Percentiles rank a stretch among this genome's conserved stretches.
These are phyloP conservation scores for Pichia sp. DNA, from an alignment of 1,139 yeast genomes.

Conservation along the genomic window DNA sequence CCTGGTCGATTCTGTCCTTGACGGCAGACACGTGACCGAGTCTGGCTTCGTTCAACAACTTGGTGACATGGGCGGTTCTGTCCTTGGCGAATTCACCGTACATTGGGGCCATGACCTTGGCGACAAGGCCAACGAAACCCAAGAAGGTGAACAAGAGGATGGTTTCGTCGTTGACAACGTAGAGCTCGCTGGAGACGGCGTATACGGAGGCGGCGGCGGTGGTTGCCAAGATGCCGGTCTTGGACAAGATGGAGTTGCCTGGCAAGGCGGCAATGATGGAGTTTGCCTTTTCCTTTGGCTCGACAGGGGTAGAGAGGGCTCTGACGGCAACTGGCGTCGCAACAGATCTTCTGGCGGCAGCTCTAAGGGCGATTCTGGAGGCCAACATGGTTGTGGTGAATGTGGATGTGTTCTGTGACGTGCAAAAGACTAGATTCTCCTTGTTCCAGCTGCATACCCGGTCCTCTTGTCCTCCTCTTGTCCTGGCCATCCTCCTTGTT, in stretches of 20 bases:
- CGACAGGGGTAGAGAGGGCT: constrained; percentile 57
- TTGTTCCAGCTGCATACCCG: no score
- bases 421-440: background rate
- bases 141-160: constrained; percentile 76
- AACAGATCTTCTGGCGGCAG: constrained; percentile 5
- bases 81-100: constrained; percentile 94
- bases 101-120: constrained; percentile 89
- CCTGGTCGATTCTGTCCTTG: constrained; percentile 84
- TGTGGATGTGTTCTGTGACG: background rate
- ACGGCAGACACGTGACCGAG: constrained; percentile 88
- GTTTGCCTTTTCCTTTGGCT: constrained; percentile 88
- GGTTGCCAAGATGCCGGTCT: constrained; percentile 94
- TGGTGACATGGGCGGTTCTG: constrained; percentile 79
- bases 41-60: constrained; percentile 82
- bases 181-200: constrained; percentile 89
- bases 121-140: constrained; percentile 68
- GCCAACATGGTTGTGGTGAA: constrained; percentile 15
- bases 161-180: constrained; percentile 92
- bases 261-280: constrained; percentile 90
- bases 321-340: constrained; percentile 49
- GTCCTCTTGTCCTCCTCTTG: no score
- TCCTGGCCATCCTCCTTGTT: background rate
- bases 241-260: constrained; percentile 81
- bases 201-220: constrained; percentile 90
- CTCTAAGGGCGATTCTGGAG: constrained; percentile 19